Evolutionary conservation across 352 stramenopile species (phyloP).

Genomic region (Plasmopara viticola): DNA sequence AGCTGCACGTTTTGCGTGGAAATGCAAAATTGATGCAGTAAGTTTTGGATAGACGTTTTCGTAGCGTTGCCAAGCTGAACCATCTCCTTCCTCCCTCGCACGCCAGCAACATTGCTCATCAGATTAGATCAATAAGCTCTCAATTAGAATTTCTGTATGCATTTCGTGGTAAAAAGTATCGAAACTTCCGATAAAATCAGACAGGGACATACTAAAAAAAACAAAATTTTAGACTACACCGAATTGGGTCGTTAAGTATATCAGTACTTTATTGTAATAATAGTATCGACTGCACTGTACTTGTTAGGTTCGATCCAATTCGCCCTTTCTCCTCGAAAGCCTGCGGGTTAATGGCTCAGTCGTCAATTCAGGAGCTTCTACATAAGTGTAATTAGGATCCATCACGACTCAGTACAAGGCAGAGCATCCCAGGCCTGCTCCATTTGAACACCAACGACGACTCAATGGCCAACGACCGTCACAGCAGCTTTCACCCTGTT

Average conservation of each 20-base stretch:
- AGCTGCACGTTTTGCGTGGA: not conserved
- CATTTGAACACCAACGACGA: conserved; percentile 15
- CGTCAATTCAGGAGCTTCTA: conserved; percentile 18
- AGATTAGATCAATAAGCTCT: conserved; percentile 5
- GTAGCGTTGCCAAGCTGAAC: conserved; percentile 9
- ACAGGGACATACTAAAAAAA: not conserved
- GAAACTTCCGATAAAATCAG: too few relatives aligned
- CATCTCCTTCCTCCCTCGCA: conserved; percentile 18
- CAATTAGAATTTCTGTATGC: not conserved
- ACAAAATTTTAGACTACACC: not conserved
- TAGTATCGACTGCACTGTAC: not conserved
- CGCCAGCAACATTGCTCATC: conserved; percentile 15
- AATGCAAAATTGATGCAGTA: not conserved
- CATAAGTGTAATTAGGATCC: not conserved
- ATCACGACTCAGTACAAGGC: not conserved
- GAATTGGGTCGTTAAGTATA: not conserved
- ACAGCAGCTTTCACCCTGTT: conserved; percentile 6
- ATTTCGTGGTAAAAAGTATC: not conserved
- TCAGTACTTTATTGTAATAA: not conserved
- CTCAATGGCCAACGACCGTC: conserved; percentile 5
- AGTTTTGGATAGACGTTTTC: conserved; percentile 14
- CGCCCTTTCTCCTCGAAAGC: conserved; percentile 4
- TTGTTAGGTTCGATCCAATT: not conserved
- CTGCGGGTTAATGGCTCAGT: conserved; percentile 17
- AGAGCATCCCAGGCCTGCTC: conserved; percentile 9